A percentile compares a stretch with the other conserved stretches of the same genome.
Evolutionary conservation across 208 protist species (phyloP).

Genomic region (Leishmania tropica): DNA sequence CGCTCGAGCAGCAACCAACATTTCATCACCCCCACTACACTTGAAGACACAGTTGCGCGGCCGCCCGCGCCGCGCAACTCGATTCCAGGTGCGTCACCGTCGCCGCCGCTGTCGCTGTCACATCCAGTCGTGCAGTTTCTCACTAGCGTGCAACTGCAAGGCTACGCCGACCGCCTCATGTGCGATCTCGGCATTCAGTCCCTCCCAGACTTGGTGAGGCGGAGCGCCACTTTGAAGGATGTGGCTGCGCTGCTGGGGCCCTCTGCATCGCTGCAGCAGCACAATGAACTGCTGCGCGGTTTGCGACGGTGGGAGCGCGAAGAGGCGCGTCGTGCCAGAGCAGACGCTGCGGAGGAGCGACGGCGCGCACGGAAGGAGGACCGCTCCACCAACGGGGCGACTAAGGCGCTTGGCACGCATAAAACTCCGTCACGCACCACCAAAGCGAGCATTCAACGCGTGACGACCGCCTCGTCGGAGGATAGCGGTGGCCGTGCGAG

Average conservation of each 20-base stretch:
- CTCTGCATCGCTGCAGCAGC: conserved; percentile 63
- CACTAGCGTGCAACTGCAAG: conserved; percentile 71
- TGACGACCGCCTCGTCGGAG: neutral
- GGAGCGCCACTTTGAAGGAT: conserved; percentile 32
- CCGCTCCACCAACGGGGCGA: neutral
- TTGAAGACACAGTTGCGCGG: neutral
- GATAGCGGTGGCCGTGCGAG: neutral
- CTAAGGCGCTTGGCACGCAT: neutral
- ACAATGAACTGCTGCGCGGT: conserved; percentile 54
- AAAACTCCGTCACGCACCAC: neutral
- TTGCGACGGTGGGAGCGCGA: conserved; percentile 46
- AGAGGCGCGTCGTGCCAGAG: conserved; percentile 19
- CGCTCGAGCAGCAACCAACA: neutral
- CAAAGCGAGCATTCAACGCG: neutral
- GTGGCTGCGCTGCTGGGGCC: conserved; percentile 58
- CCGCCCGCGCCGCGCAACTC: neutral
- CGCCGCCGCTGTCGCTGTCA: conserved; percentile 31
- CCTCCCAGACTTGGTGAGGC: conserved; percentile 47
- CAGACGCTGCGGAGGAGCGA: conserved; percentile 10
- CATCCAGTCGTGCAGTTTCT: conserved; percentile 83
- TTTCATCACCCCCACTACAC: neutral
- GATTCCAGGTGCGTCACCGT: neutral
- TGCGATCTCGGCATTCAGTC: conserved; percentile 35
- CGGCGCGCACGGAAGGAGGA: conserved; percentile 7
- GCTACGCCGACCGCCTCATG: conserved; percentile 59